Percentiles rank a stretch among this genome's conserved stretches.
phyloP scores from a whole-genome alignment of 495 filamentous ascomycete species.

The Talaromyces stipitatus region DNA sequence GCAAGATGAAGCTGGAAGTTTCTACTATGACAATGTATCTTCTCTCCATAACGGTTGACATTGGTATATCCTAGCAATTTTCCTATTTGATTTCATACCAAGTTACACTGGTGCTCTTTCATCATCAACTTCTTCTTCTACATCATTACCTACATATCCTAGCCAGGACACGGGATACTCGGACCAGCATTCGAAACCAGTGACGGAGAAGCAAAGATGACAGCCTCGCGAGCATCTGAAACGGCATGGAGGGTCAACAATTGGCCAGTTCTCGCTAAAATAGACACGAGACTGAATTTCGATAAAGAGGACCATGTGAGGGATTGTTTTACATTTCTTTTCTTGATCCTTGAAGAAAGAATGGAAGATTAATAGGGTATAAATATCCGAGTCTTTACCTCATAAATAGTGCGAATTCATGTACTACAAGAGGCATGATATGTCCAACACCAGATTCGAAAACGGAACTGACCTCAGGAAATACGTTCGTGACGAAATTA shows the following conservation, averaged over 20 bases:
- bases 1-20: neutral
- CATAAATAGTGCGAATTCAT: neutral
- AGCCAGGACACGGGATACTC: neutral
- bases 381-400: neutral
- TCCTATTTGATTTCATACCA: neutral
- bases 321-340: neutral
- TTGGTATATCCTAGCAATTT: neutral
- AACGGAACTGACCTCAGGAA: neutral
- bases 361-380: neutral
- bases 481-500: neutral
- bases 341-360: neutral
- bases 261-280: neutral
- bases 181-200: neutral
- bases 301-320: neutral
- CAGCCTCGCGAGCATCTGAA: neutral
- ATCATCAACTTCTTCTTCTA: neutral
- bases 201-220: neutral
- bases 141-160: neutral
- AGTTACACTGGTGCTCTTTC: neutral
- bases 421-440: constrained; percentile 1
- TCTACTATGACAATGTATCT: neutral
- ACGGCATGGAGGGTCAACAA: neutral
- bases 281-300: neutral
- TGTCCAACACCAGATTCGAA: neutral
- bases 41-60: neutral